Conservation (phyloP, 2,329 filamentous ascomycete species). For the Aspergillus sp. region DNA sequence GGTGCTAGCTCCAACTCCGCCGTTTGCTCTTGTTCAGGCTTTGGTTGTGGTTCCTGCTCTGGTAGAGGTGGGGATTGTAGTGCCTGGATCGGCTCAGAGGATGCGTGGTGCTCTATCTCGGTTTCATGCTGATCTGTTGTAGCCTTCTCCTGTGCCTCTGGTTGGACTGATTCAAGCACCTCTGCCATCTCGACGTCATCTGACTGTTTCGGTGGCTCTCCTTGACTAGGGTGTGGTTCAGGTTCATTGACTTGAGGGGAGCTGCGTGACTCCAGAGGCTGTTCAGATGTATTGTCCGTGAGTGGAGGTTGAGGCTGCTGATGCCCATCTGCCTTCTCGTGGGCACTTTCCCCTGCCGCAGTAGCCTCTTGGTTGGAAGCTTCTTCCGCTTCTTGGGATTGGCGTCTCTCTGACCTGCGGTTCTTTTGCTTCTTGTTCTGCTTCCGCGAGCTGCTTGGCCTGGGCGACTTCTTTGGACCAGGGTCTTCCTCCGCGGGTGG, state of each 20-base stretch:
- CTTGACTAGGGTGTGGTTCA: neutral
- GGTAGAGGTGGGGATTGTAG: neutral
- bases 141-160: neutral
- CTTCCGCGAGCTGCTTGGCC: constrained; percentile 21
- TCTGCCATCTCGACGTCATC: constrained; percentile 20
- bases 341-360: neutral
- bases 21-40: neutral
- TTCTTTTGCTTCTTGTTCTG: constrained; percentile 15
- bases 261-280: neutral
- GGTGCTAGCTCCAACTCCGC: neutral
- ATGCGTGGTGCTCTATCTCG: neutral
- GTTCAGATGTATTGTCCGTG: neutral
- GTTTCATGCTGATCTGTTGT: neutral
- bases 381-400: constrained; percentile 1
- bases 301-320: neutral
- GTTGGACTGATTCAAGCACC: neutral
- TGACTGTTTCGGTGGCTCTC: neutral
- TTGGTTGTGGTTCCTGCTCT: neutral
- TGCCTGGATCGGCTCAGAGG: neutral
- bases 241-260: neutral
- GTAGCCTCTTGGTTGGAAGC: neutral
- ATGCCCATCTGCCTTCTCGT: neutral
- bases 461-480: constrained; percentile 16
- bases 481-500: constrained; percentile 12
- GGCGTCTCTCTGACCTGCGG: constrained; percentile 3